Percentiles rank a stretch among this genome's conserved stretches.
These are phyloP conservation scores for Hypoxylon rickii DNA, from an alignment of 495 filamentous ascomycete genomes.

Conservation along the genomic window DNA sequence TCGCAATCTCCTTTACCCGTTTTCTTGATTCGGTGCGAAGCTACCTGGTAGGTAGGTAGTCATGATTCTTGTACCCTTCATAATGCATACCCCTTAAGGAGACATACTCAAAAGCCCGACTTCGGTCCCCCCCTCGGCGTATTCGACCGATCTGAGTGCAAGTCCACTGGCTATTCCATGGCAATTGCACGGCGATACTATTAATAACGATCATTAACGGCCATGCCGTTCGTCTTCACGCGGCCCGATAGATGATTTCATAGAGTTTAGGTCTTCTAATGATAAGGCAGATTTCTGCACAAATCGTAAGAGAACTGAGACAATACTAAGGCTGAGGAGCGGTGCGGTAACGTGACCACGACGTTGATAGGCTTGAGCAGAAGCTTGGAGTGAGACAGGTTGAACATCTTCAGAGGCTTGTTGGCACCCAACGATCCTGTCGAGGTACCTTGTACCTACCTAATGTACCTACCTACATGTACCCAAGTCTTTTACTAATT, in stretches of 20 bases:
- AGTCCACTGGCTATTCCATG: too few species aligned
- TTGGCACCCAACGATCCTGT: too few species aligned
- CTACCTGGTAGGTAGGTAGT: conserved; percentile 1
- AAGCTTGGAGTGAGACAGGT: conserved; percentile 26
- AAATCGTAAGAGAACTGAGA: conserved; percentile 36
- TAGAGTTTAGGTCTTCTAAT: background rate
- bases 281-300: conserved; percentile 33
- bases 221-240: conserved; percentile 7
- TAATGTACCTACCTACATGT: background rate
- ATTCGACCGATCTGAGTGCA: too few species aligned
- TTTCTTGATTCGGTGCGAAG: conserved; percentile 10
- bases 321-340: conserved; percentile 23
- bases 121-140: background rate
- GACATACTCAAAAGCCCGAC: conserved; percentile 3
- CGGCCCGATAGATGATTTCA: conserved; percentile 1
- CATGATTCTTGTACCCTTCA: background rate
- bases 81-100: conserved; percentile 4
- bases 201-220: conserved; percentile 16
- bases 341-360: conserved; percentile 10
- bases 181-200: conserved; percentile 15
- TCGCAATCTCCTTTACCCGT: conserved; percentile 9
- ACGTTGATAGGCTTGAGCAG: conserved; percentile 29
- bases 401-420: conserved; percentile 25
- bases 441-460: background rate
- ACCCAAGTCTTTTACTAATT: too few species aligned